phyloP scores from a whole-genome alignment of 2,329 filamentous ascomycete species.

The Penicillium glabrum region DNA sequence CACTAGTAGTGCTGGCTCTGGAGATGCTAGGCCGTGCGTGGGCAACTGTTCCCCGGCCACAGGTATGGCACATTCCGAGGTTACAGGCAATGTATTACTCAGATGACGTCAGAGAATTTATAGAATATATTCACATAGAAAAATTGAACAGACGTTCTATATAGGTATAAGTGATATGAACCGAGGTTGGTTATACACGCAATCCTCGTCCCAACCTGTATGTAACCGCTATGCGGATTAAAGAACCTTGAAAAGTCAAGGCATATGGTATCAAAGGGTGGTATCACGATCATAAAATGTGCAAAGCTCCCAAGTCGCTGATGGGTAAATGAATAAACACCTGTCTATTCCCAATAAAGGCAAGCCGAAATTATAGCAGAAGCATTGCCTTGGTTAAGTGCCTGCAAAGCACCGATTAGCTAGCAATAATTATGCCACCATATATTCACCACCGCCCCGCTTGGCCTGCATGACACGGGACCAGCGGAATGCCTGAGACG shows the following conservation, averaged over 20 bases:
- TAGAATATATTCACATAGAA: background rate
- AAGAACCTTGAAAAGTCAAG: background rate
- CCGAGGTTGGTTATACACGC: background rate
- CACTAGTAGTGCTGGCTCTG: background rate
- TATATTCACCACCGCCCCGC: slow-evolving; percentile 39
- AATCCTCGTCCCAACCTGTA: background rate
- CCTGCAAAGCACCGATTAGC: background rate
- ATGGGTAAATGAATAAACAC: slow-evolving; percentile 4
- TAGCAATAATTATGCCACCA: slow-evolving; percentile 31
- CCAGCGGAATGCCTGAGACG: slow-evolving; percentile 36
- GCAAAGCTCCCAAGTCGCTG: slow-evolving; percentile 8
- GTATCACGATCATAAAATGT: slow-evolving; percentile 19
- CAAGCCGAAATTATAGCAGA: background rate
- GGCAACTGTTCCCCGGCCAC: background rate
- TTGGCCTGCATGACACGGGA: slow-evolving; percentile 38
- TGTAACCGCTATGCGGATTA: background rate
- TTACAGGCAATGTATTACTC: background rate
- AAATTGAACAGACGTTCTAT: background rate
- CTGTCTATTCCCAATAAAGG: background rate
- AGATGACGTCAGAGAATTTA: background rate
- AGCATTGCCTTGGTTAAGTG: background rate
- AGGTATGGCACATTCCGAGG: background rate
- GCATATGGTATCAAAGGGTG: slow-evolving; percentile 15
- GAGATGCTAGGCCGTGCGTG: background rate
- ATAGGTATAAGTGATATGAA: background rate